Percentiles rank a stretch among this genome's conserved stretches.
phyloP scores from a whole-genome alignment of 2,329 filamentous ascomycete species.

The Alternaria alternata region DNA sequence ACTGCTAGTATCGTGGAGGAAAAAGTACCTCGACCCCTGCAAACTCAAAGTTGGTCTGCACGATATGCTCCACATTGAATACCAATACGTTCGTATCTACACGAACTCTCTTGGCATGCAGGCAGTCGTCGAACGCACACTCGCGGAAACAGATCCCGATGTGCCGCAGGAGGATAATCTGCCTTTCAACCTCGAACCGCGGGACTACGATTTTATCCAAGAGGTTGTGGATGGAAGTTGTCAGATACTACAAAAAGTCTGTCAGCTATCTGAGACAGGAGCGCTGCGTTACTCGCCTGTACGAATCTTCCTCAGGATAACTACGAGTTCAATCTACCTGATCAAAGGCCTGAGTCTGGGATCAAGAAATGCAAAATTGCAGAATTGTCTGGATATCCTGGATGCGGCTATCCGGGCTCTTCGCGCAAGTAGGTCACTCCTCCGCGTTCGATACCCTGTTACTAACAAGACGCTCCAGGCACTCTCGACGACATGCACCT shows the following conservation, averaged over 20 bases:
- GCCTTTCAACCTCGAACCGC: conserved; percentile 56
- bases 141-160: conserved; percentile 51
- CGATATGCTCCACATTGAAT: conserved; percentile 63
- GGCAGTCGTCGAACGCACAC: conserved; percentile 63
- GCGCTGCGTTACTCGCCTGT: conserved; percentile 62
- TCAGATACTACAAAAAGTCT: conserved; percentile 60
- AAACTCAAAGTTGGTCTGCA: conserved; percentile 52
- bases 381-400: conserved; percentile 58
- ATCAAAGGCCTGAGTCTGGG: conserved; percentile 62
- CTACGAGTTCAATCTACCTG: conserved; percentile 64
- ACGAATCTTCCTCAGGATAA: conserved; percentile 63
- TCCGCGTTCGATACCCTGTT: neutral
- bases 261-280: conserved; percentile 56
- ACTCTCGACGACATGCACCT: conserved; percentile 62
- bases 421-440: conserved; percentile 48
- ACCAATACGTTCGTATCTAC: conserved; percentile 55
- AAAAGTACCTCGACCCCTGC: conserved; percentile 50
- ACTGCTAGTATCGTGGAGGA: conserved; percentile 51
- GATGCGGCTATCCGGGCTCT: conserved; percentile 59
- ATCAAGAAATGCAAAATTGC: conserved; percentile 58
- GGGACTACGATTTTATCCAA: conserved; percentile 64
- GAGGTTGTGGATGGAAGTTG: conserved; percentile 64
- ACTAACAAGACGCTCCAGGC: conserved; percentile 29
- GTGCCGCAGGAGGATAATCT: conserved; percentile 51
- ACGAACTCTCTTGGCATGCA: conserved; percentile 63